Base-by-base conservation (phyloP, 495 filamentous ascomycete genomes). In the Staphylotrichum tortipilum region DNA sequence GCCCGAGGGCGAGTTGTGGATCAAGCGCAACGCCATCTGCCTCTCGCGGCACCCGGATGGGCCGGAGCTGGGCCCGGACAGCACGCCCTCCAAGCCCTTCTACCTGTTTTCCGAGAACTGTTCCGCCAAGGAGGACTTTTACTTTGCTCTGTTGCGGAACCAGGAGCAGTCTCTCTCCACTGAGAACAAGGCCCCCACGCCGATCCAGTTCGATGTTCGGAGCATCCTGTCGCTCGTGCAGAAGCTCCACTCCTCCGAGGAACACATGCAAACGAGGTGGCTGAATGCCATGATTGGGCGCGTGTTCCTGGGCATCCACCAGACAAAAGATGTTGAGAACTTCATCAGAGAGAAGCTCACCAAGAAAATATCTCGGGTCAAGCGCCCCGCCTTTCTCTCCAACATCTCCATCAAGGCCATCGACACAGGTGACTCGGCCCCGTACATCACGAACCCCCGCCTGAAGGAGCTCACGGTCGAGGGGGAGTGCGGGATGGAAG, bases 61-160 rank as follows among this genome's bases (percentile, higher is more conserved):
- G 30, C 65, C 80, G 15, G 84, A 83, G 19, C 39, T 66, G 18
- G 61, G 69, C 2, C 69, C 73, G 5, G 72, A 79, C 43, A 69
- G 62, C 10, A 78, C 78, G 38, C 55, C 76, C 1, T 76, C 82
- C 33, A 88, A 83, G 49, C 91, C 94, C 1, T 97, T 95, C 66
- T 97, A 80, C 61, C 68, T 98, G 1, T 98, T 96, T 65, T 94
- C 89, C 0, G 88, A 95, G 43, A 94, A 94, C 53, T 83, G 86
- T 58, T 94, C 88, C 0, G 86, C 91, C 18, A 97, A 98, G 67
- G 92, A 98, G 63, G 92, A 98, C 56, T 97, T 98, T 70, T 98
- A 98, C 65, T 87, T 94, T 64, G 86, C 90, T 17, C 75, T 98
- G 55, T 75, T 98, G 14, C 79, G 85, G 51, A 92, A 89, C 52